Evolutionary conservation across 2,329 filamentous ascomycete species (phyloP), one percentile per base, ranked within the genome.

Genomic region (Neonectria sp.): DNA sequence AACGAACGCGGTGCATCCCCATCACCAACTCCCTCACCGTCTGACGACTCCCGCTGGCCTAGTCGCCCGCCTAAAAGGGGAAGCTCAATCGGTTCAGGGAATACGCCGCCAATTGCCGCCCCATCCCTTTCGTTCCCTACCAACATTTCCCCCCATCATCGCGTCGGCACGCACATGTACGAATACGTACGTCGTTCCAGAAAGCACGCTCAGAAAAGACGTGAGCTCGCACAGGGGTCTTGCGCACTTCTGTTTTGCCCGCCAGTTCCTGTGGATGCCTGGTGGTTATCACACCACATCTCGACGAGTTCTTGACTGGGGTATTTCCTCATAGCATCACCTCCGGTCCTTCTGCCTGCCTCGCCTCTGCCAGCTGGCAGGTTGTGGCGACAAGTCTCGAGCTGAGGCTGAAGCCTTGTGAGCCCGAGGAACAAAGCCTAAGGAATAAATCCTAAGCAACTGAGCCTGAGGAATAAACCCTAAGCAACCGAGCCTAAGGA

Each of bases 231-330:
- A 33, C 57, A 65, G 52, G 52, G 57, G 63, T 57, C 46, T 35
- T 52, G 24, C 57, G 21, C 27, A 40, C 43, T 25, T 64, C 59
- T 59, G 37, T 49, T 40, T 66, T 64, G 55, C 60, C 40, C 59
- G 67, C 40, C 64, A 65, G 68, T 58, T 63, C 55, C 31, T 63
- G 45, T 63, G 55, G 49, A 69, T 65, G 60, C 59, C 62, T 55
- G 35, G 46, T 37, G 46, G 17, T 37, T 51, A 68, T 71, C 67
- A 48, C 60, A 55, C 60, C 65, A 67, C 58, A 56, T 53, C 43
- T 58, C 55, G 65, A 49, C 51, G 65, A 67, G 59, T 65, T 37
- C 52, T 65, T 71, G 67, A 53, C 25, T 59, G 56, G 46, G 63
- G 53, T 65, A 46, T 56, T 59, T 55, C 48, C 37, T 49, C 55